phyloP scores from a whole-genome alignment of 192 early-diverging fungal species.

The Coemansia sp. region DNA sequence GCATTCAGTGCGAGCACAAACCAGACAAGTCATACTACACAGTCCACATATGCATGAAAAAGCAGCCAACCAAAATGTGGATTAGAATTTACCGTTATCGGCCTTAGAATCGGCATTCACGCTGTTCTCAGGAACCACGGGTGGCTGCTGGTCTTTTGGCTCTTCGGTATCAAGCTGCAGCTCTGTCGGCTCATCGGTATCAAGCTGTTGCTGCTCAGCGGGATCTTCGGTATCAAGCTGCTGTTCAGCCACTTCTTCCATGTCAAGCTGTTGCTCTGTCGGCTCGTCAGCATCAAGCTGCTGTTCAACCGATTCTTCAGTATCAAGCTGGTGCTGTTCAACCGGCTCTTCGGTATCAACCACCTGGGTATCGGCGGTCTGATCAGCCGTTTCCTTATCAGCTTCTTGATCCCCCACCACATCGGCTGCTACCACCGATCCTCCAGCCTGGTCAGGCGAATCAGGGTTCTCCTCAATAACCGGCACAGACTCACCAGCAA shows the following conservation, averaged over 20 bases:
- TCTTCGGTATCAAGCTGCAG: background rate
- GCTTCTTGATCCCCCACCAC: background rate
- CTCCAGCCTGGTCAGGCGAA: slow-evolving; percentile 2
- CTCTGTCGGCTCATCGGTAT: background rate
- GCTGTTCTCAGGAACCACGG: background rate
- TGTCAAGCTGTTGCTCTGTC: background rate
- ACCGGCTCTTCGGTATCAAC: background rate
- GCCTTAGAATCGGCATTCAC: background rate
- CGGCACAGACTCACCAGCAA: background rate
- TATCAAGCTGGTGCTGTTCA: no score
- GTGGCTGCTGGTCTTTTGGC: background rate
- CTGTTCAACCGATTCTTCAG: background rate
- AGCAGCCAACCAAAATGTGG: background rate
- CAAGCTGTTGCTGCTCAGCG: no score
- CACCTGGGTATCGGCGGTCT: slow-evolving; percentile 1
- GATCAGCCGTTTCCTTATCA: background rate
- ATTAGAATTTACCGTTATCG: background rate
- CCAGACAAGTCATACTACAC: background rate
- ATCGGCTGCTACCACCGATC: background rate
- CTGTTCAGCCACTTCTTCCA: background rate
- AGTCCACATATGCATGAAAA: background rate
- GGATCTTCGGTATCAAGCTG: background rate
- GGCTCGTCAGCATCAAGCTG: background rate
- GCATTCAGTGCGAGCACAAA: no score
- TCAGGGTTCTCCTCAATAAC: slow-evolving; percentile 8